Conservation (phyloP, 2,329 filamentous ascomycete species). For the Grosmannia huntii region DNA sequence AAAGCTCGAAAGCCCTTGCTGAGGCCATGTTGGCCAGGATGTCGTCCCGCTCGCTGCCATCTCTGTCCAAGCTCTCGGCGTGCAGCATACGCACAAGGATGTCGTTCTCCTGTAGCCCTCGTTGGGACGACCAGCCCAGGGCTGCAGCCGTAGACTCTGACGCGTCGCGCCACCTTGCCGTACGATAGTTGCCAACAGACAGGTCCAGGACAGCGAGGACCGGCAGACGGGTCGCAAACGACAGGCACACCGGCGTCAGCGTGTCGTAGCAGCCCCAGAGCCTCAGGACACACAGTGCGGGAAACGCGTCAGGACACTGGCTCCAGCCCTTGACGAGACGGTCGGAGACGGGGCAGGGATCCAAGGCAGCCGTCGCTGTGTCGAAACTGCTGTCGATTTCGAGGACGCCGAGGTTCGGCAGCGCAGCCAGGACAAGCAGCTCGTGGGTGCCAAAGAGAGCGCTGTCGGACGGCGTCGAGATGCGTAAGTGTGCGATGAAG, state of each 20-base stretch:
- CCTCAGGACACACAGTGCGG: slow-evolving; percentile 31
- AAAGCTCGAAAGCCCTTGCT: slow-evolving; percentile 3
- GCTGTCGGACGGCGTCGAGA: slow-evolving; percentile 4
- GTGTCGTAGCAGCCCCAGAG: slow-evolving; percentile 15
- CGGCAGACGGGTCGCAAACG: slow-evolving; percentile 29
- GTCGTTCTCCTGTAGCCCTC: not conserved
- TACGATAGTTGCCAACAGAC: slow-evolving; percentile 21
- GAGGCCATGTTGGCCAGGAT: not conserved
- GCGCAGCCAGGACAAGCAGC: slow-evolving; percentile 25
- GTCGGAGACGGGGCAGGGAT: slow-evolving; percentile 16
- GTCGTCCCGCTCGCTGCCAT: not conserved
- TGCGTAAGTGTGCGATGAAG: slow-evolving; percentile 18
- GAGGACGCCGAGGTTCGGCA: slow-evolving; percentile 34
- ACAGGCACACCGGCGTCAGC: slow-evolving; percentile 27
- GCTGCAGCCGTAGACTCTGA: not conserved
- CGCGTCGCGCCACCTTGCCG: not conserved
- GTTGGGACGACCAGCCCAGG: not conserved
- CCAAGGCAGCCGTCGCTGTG: too few relatives aligned
- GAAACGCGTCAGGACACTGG: slow-evolving; percentile 28
- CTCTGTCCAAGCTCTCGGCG: not conserved
- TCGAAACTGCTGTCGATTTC: slow-evolving; percentile 26
- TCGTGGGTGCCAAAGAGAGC: slow-evolving; percentile 20
- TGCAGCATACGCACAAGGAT: not conserved
- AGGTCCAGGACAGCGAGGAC: slow-evolving; percentile 28
- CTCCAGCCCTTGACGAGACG: slow-evolving; percentile 34